phyloP scores from a whole-genome alignment of 2,329 filamentous ascomycete genomes.

The Aspergillus persii region DNA sequence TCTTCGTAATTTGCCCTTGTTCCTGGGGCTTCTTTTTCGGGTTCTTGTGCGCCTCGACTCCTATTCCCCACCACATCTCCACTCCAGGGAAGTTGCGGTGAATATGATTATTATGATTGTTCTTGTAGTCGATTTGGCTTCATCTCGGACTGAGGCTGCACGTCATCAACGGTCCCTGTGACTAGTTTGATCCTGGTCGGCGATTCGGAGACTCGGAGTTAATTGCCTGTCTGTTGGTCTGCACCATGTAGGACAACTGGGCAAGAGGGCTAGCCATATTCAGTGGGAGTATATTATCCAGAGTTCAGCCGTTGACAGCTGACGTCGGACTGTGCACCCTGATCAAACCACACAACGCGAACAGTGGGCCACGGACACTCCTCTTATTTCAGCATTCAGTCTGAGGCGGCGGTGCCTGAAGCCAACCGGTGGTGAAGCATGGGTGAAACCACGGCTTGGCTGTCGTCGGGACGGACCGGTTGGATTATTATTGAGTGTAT shows the following conservation, averaged over 20 bases:
- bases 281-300: background rate
- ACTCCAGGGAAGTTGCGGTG: background rate
- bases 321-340: background rate
- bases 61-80: background rate
- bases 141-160: background rate
- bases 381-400: conserved; percentile 2
- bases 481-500: too few species aligned
- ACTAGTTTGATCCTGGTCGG: too few species aligned
- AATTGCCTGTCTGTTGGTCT: too few species aligned
- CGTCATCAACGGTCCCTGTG: too few species aligned
- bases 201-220: too few species aligned
- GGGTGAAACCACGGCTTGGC: conserved; percentile 16
- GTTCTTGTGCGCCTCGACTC: background rate
- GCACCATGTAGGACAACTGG: too few species aligned
- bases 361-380: conserved; percentile 10
- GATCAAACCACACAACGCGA: background rate
- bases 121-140: background rate
- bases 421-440: conserved; percentile 15
- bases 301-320: too few species aligned
- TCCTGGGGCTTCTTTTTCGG: background rate
- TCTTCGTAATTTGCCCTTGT: background rate
- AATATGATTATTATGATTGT: background rate
- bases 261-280: background rate
- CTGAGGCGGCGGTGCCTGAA: conserved; percentile 18
- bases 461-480: conserved; percentile 4